Evolutionary conservation across 1,284 basidiomycete genomes (phyloP).

Genomic region (Ganoderma sp.): DNA sequence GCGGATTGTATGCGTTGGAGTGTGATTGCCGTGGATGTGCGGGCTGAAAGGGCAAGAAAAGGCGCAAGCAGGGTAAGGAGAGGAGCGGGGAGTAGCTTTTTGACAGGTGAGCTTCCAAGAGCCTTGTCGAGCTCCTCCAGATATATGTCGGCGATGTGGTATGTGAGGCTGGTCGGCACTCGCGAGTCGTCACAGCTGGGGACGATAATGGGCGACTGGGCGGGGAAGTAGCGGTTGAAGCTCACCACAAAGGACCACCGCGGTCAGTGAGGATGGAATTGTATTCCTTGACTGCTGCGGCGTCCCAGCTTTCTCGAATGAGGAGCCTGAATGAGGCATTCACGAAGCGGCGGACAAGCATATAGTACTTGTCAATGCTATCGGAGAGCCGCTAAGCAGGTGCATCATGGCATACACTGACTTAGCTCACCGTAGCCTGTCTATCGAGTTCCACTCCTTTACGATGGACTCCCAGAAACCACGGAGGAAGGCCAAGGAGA

Average conservation of each 20-base stretch:
- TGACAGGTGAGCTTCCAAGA: slow-evolving; percentile 39
- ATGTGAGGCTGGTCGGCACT: slow-evolving; percentile 81
- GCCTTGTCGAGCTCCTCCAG: slow-evolving; percentile 89
- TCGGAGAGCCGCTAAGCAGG: background rate
- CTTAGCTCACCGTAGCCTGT: slow-evolving; percentile 75
- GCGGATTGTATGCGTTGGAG: slow-evolving; percentile 73
- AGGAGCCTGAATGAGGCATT: slow-evolving; percentile 87
- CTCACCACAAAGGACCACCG: slow-evolving; percentile 83
- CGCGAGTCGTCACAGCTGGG: slow-evolving; percentile 72
- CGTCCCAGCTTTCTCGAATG: slow-evolving; percentile 73
- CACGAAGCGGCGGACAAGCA: slow-evolving; percentile 90
- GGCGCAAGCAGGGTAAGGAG: slow-evolving; percentile 66
- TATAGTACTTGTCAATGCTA: slow-evolving; percentile 97
- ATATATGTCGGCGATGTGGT: slow-evolving; percentile 91
- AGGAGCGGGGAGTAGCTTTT: slow-evolving; percentile 54
- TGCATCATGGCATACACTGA: background rate
- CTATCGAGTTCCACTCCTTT: slow-evolving; percentile 92
- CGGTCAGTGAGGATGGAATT: slow-evolving; percentile 66
- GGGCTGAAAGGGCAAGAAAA: slow-evolving; percentile 73
- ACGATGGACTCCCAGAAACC: slow-evolving; percentile 93
- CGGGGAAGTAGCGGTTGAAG: background rate
- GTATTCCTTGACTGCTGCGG: slow-evolving; percentile 59
- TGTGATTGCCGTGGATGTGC: slow-evolving; percentile 62
- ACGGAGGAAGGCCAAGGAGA: slow-evolving; percentile 78
- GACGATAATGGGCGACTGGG: background rate